Base-by-base conservation (phyloP, 495 filamentous ascomycete genomes). In the Hyaloscypha finlandica region DNA sequence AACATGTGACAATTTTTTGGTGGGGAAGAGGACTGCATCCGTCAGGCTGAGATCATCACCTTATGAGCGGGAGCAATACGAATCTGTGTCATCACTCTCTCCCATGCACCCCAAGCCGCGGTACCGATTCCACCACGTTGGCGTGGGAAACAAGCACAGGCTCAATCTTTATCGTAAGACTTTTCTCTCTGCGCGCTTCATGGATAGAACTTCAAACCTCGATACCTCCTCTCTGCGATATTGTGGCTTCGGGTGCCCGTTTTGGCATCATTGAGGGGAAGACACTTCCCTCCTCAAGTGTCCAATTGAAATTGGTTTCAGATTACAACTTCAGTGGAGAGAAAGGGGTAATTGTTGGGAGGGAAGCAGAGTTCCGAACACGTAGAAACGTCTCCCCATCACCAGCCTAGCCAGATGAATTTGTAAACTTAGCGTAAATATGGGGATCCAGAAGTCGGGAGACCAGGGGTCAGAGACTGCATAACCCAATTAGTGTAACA, bases 371-470 rank as follows among this genome's bases (percentile, higher is more conserved):
- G 51, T 53, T 20, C 22, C 51, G 51, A n/a, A n/a, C 51, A n/a
- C 51, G 51, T 29, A 53, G 16, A 8, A 53, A 53, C 51, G 19
- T 20, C 5, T 53, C 51, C 5, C 51, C 51, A 53, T 8, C 35
- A 37, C 12, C 12, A 12, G 8, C 61, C 61, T 37, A 51, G 61
- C 37, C 52, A 51, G 61, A 64, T 56, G 35, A 64, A 55, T 20
- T 30, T 16, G 56, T 2, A 16, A 59, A 37, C 55, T 59, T 14
- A 6, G 56, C 4, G 31, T 59, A 59, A 58, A 59, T 37, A 59
- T 20, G 42, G 16, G 35, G 42, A 56, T 25, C 53, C 1, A 56
- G 30, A 56, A 56, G 9, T 56, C 53, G 53, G 20, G 30, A 32
- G 53, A 25, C 19, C 19, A 3, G 19, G 19, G 51, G 35, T 6